Conservation (phyloP, 139 green algal species). For the Picochlorum sp. region DNA sequence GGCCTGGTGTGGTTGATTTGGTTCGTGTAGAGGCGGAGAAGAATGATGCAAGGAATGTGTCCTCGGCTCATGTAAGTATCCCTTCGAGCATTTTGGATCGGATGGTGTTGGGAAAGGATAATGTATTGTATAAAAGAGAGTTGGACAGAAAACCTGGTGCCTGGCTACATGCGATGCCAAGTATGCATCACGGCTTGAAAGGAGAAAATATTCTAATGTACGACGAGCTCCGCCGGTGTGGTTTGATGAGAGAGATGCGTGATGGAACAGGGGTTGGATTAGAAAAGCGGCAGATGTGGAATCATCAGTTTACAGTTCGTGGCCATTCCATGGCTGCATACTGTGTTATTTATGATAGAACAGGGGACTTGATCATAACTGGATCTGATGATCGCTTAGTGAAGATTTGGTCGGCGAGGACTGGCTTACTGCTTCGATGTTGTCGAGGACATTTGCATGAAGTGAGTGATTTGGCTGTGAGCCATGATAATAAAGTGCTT, state of each 20-base stretch:
- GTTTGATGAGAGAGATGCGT: not conserved
- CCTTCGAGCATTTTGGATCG: not conserved
- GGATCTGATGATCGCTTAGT: constrained; percentile 73
- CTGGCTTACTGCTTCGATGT: constrained; percentile 42
- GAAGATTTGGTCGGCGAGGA: constrained; percentile 66
- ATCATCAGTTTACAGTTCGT: constrained; percentile 49
- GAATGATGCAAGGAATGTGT: not conserved
- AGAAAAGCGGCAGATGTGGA: not conserved
- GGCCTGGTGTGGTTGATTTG: not conserved
- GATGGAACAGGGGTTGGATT: not conserved
- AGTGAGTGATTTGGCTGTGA: constrained; percentile 62
- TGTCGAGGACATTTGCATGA: constrained; percentile 54
- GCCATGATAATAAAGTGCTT: constrained; percentile 36
- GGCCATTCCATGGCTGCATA: constrained; percentile 68
- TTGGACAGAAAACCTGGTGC: not conserved
- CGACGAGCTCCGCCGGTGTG: not conserved
- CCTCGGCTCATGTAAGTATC: no score
- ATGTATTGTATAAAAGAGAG: not conserved
- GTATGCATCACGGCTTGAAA: not conserved
- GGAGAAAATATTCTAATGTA: not conserved
- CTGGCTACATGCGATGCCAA: not conserved
- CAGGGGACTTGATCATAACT: constrained; percentile 51
- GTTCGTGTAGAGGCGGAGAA: not conserved
- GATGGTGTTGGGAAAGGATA: not conserved
- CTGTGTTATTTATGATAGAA: constrained; percentile 52